These are phyloP conservation scores for Ceratocystis lukuohia DNA, from an alignment of 2,329 filamentous ascomycete genomes.

Conservation along the genomic window DNA sequence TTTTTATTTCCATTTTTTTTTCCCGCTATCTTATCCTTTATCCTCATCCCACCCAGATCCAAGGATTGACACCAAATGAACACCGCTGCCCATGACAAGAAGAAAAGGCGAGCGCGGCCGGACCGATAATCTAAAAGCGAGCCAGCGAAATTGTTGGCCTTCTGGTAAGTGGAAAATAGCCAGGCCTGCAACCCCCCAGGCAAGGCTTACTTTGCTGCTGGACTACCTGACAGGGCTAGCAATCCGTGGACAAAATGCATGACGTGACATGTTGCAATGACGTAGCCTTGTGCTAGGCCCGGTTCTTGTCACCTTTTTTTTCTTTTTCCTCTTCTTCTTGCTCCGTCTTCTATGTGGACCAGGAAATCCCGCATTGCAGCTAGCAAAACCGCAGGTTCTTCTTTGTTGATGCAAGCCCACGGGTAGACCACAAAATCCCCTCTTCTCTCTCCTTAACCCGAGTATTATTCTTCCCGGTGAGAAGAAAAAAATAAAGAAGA, in stretches of 20 bases:
- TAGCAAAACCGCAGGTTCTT: not conserved
- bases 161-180: not conserved
- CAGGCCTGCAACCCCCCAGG: not conserved
- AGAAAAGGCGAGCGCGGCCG: not conserved
- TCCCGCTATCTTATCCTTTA: not conserved
- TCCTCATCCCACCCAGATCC: not conserved
- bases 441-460: not conserved
- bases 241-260: slow-evolving; percentile 3
- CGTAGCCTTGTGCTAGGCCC: not conserved
- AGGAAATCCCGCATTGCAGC: not conserved
- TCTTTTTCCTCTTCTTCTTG: not conserved
- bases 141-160: not conserved
- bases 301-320: not conserved
- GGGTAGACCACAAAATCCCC: not conserved
- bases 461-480: not conserved
- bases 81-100: not conserved
- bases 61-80: not conserved
- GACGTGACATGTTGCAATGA: slow-evolving; percentile 6
- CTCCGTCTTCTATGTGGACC: not conserved
- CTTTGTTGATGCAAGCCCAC: not conserved
- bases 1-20: no score
- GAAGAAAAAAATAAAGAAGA: no score
- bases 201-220: not conserved
- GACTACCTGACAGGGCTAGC: not conserved
- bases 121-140: not conserved